Evolutionary conservation across 805 yeast species (phyloP).

Genomic region (Brettanomyces anomalus): DNA sequence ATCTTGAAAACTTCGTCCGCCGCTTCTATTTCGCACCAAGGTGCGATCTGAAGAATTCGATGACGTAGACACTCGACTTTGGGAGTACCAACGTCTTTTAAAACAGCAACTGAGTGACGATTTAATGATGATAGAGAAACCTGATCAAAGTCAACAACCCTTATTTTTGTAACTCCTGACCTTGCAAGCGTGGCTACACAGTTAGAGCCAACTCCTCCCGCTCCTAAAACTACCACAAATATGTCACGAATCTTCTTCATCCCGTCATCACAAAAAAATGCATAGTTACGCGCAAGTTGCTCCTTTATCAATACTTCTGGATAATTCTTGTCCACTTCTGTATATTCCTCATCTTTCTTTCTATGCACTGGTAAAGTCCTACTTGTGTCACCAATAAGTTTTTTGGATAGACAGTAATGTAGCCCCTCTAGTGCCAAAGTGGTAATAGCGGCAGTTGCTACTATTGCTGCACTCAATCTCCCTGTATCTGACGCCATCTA

Average conservation of each 20-base stretch:
- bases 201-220: conserved; percentile 99
- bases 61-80: conserved; percentile 73
- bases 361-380: not conserved
- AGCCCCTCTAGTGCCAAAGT: conserved; percentile 28
- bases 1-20: conserved; percentile 69
- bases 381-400: not conserved
- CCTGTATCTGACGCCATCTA: not conserved
- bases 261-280: conserved; percentile 83
- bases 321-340: conserved; percentile 19
- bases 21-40: conserved; percentile 87
- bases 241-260: conserved; percentile 63
- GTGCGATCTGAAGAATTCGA: conserved; percentile 70
- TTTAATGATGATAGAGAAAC: conserved; percentile 86
- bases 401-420: conserved; percentile 18
- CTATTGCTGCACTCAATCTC: conserved; percentile 11
- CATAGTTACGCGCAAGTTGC: conserved; percentile 89
- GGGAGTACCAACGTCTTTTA: conserved; percentile 85
- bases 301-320: conserved; percentile 75
- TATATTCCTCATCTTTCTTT: conserved; percentile 2
- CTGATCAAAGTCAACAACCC: conserved; percentile 92
- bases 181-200: conserved; percentile 85
- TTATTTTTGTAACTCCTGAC: conserved; percentile 74
- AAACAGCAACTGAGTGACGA: conserved; percentile 90
- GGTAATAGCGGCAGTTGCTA: conserved; percentile 25
- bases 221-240: conserved; percentile 75